Evolutionary conservation across 2,329 filamentous ascomycete genomes (phyloP), one percentile per base, ranked within the genome.

Genomic region (Erysiphe pulchra): DNA sequence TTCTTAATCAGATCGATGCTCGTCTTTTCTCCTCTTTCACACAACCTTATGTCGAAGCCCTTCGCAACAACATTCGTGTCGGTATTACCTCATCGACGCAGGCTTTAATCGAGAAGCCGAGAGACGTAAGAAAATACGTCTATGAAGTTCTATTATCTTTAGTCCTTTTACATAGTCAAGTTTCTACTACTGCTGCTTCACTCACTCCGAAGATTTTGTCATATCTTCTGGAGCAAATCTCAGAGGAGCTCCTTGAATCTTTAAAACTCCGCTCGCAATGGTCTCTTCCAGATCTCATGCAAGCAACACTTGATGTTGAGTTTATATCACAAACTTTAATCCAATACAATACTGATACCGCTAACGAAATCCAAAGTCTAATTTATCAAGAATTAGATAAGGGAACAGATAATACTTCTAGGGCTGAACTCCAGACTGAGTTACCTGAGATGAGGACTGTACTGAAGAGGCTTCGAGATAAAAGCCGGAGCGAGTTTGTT

Each of bases 261-360:
- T 93, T 95, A 67, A 67, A 71, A 59, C 59, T 66, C 33, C 75
- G 78, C 7, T 60, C 54, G 30, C 67, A 66, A 17, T 95, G 90
- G 62, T 71, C 75, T 1, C 74, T 98, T 0, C 68, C 79, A 5
- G 78, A 81, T 7, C 71, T 98, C 44, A 92, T 95, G 77, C 92
- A 98, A 62, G 92, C 92, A 1, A 98, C 90, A 0, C 73, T 98
- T 1, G 90, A 98, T 57, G 86, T 94, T 1, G 90, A 98, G 61
- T 95, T 98, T 57, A 77, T 95, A 47, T 83, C 86, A 0, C 90
- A 98, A 64, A 94, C 87, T 5, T 70, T 98, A 32, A 81, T 74
- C 49, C 78, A 86, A 53, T 98, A 92, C 61, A 90, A 83, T 0
- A 90, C 83, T 0, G 80, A 92, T 47, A 71, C 75, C 44, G 83